phyloP scores from a whole-genome alignment of 768 basidiomycete genomes.

The Lactifluus piperatus region DNA sequence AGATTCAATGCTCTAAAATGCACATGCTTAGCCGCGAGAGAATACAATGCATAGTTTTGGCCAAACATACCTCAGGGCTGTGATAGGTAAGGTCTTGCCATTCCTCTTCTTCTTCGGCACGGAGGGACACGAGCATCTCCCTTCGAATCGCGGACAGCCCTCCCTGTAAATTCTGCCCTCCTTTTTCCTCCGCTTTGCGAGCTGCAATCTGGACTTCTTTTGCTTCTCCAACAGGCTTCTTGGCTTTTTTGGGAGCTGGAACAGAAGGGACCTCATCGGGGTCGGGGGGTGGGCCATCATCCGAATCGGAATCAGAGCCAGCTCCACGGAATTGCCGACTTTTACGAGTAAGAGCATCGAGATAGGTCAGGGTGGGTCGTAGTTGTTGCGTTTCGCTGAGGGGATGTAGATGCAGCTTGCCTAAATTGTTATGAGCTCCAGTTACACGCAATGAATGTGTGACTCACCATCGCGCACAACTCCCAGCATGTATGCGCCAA shows the following conservation, averaged over 20 bases:
- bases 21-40: constrained; percentile 2
- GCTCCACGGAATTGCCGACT: constrained; percentile 36
- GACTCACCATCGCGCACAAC: constrained; percentile 59
- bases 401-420: constrained; percentile 68
- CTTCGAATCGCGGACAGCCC: constrained; percentile 62
- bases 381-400: constrained; percentile 74
- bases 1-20: constrained; percentile 47
- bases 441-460: not conserved
- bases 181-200: constrained; percentile 56
- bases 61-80: constrained; percentile 48
- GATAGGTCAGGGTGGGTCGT: constrained; percentile 72
- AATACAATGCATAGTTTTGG: not conserved
- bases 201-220: constrained; percentile 75
- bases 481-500: constrained; percentile 67
- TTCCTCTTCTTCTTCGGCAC: constrained; percentile 67
- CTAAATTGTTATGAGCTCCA: constrained; percentile 30
- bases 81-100: constrained; percentile 66
- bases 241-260: constrained; percentile 47
- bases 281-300: constrained; percentile 72
- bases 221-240: constrained; percentile 44
- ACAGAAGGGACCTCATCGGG: constrained; percentile 59
- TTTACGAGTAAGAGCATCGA: constrained; percentile 65
- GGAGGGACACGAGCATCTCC: constrained; percentile 69
- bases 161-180: constrained; percentile 44
- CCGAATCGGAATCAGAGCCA: constrained; percentile 63